These are phyloP conservation scores for Coemansia sp. DNA, from an alignment of 192 early-diverging fungal genomes.

Conservation along the genomic window DNA sequence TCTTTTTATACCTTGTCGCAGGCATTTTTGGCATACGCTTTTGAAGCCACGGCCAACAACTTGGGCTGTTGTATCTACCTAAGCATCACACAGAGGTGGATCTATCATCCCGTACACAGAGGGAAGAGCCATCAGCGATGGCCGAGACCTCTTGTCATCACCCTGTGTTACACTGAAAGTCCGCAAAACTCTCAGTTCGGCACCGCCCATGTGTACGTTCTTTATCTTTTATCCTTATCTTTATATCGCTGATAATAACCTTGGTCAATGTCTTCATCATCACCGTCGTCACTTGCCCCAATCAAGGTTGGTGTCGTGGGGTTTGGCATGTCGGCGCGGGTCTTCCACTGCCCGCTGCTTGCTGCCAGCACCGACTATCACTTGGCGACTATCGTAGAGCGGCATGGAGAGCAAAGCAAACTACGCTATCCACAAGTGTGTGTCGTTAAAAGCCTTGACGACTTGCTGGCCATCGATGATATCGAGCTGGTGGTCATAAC, in stretches of 20 bases:
- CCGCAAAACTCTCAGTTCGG: too few relatives aligned
- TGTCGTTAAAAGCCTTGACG: conserved; percentile 57
- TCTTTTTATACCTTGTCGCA: background rate
- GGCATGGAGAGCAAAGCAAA: conserved; percentile 53
- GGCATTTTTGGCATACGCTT: background rate
- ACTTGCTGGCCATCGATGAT: conserved; percentile 59
- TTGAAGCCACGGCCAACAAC: background rate
- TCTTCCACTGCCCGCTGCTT: conserved; percentile 71
- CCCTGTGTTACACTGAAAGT: background rate
- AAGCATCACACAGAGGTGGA: background rate
- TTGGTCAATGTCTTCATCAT: background rate
- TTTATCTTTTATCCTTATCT: background rate
- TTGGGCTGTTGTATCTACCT: background rate
- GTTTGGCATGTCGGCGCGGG: conserved; percentile 65
- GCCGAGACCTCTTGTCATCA: background rate
- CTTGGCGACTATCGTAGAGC: conserved; percentile 63
- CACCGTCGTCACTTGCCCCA: background rate
- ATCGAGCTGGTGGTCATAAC: conserved; percentile 78
- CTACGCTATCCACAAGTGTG: conserved; percentile 58
- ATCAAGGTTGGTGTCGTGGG: conserved; percentile 73
- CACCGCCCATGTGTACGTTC: background rate
- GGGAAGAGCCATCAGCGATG: background rate
- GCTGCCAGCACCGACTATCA: conserved; percentile 57
- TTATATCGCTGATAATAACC: background rate
- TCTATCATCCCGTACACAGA: background rate